phyloP scores from a whole-genome alignment of 139 green algal species.

The Gonium pectorale region DNA sequence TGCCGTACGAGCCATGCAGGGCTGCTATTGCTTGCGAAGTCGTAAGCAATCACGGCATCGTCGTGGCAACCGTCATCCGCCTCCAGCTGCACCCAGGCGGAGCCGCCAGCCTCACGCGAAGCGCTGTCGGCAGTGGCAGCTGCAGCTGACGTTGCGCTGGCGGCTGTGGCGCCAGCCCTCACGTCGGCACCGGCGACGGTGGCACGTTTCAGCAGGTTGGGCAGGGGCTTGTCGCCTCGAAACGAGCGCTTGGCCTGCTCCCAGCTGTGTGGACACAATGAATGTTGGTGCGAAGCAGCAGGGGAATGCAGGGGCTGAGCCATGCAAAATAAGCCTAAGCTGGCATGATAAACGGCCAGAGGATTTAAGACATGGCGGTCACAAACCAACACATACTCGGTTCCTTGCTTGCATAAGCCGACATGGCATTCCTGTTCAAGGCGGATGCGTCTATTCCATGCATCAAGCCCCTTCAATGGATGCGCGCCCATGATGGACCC shows the following conservation, averaged over 20 bases:
- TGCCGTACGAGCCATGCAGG: background rate
- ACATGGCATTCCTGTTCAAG: too few species aligned
- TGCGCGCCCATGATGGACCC: background rate
- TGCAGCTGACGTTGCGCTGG: background rate
- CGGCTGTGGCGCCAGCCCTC: background rate
- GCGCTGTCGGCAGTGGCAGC: background rate
- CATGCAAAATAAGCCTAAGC: too few species aligned
- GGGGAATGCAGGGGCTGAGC: too few species aligned
- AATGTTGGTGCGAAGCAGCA: background rate
- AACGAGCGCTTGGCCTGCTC: constrained; percentile 22
- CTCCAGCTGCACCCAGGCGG: background rate
- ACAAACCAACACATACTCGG: too few species aligned
- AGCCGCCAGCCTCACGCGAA: background rate
- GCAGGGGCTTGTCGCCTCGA: background rate
- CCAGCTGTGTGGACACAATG: constrained; percentile 11
- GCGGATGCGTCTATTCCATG: too few species aligned
- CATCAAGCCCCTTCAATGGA: background rate
- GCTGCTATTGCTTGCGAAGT: background rate
- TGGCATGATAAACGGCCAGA: too few species aligned
- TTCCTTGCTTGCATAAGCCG: too few species aligned
- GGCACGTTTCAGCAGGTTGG: background rate
- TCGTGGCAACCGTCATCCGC: background rate
- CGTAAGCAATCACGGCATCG: background rate
- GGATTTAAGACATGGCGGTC: too few species aligned
- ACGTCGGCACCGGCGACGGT: background rate